Evolutionary conservation across 1,284 basidiomycete species (phyloP).

Genomic region (Schizopora paradoxa): DNA sequence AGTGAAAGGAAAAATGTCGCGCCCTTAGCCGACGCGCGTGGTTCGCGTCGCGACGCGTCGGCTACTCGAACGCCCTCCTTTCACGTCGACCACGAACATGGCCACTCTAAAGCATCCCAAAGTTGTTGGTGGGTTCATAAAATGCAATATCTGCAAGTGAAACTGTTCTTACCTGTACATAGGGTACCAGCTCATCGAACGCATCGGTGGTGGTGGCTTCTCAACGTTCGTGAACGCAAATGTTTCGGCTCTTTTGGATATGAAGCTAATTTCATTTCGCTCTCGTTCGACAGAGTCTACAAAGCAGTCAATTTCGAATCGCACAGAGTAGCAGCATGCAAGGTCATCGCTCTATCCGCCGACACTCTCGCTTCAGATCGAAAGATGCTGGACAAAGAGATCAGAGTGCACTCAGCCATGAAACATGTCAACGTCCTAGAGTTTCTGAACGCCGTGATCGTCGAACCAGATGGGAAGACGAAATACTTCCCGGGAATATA

Average conservation of each 20-base stretch:
- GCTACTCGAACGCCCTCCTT: too few relatives aligned
- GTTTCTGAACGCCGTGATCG: slow-evolving; percentile 73
- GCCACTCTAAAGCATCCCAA: slow-evolving; percentile 13
- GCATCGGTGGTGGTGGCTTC: slow-evolving; percentile 83
- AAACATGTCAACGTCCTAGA: slow-evolving; percentile 84
- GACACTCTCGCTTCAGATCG: slow-evolving; percentile 58
- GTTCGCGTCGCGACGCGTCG: too few relatives aligned
- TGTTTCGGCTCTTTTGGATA: slow-evolving; percentile 5
- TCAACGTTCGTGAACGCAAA: slow-evolving; percentile 50
- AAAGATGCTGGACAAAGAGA: slow-evolving; percentile 89
- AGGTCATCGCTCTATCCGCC: slow-evolving; percentile 63
- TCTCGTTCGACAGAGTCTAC: slow-evolving; percentile 59
- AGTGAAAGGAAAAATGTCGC: too few relatives aligned
- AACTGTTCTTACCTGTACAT: not conserved
- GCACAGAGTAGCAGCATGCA: slow-evolving; percentile 77
- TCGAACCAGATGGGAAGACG: slow-evolving; percentile 60
- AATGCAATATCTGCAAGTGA: not conserved
- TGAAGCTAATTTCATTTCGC: slow-evolving; percentile 1
- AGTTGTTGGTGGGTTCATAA: slow-evolving; percentile 10
- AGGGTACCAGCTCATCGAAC: slow-evolving; percentile 69
- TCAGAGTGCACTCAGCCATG: slow-evolving; percentile 82
- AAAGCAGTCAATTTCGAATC: slow-evolving; percentile 68
- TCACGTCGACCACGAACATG: not conserved
- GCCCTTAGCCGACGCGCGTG: too few relatives aligned
- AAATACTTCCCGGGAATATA: slow-evolving; percentile 78